Percentiles rank a stretch among this genome's conserved stretches.
Evolutionary conservation across 2,329 filamentous ascomycete genomes (phyloP).

Genomic region (Aspergillus ochraceus): DNA sequence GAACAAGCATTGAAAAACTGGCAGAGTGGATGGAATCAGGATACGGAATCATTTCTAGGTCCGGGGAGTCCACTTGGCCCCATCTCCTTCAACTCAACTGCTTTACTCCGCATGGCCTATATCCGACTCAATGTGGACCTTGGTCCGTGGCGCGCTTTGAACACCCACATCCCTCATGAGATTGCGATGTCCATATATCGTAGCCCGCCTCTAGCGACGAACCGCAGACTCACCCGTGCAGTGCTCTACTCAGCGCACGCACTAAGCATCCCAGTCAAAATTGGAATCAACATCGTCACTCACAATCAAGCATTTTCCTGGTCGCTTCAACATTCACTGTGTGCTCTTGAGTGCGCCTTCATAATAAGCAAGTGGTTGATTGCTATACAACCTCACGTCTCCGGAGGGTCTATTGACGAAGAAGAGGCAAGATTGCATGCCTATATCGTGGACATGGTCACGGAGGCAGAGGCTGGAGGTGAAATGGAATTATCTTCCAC

Average conservation of each 20-base stretch:
- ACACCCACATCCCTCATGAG: neutral
- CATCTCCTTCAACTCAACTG: constrained; percentile 15
- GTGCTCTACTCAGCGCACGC: constrained; percentile 13
- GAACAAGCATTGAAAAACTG: constrained; percentile 7
- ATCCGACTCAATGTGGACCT: constrained; percentile 9
- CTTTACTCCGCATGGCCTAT: constrained; percentile 15
- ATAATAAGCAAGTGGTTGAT: constrained; percentile 39
- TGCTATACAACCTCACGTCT: neutral
- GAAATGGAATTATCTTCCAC: too few species aligned
- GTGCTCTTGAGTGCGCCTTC: constrained; percentile 26
- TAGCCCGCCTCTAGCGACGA: neutral
- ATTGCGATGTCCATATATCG: neutral
- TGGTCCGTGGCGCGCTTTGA: constrained; percentile 4
- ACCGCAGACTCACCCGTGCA: neutral
- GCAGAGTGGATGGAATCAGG: constrained; percentile 36
- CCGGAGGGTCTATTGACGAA: neutral
- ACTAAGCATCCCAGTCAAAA: constrained; percentile 13
- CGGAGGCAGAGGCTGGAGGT: constrained; percentile 12
- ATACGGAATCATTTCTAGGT: constrained; percentile 49
- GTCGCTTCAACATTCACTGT: constrained; percentile 22
- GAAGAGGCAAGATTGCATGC: neutral
- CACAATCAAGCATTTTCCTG: constrained; percentile 18
- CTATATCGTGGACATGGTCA: neutral
- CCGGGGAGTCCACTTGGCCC: constrained; percentile 8
- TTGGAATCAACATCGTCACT: constrained; percentile 19